Base-by-base conservation (phyloP, 2,329 filamentous ascomycete species). In the Ophiobolus disseminans region DNA sequence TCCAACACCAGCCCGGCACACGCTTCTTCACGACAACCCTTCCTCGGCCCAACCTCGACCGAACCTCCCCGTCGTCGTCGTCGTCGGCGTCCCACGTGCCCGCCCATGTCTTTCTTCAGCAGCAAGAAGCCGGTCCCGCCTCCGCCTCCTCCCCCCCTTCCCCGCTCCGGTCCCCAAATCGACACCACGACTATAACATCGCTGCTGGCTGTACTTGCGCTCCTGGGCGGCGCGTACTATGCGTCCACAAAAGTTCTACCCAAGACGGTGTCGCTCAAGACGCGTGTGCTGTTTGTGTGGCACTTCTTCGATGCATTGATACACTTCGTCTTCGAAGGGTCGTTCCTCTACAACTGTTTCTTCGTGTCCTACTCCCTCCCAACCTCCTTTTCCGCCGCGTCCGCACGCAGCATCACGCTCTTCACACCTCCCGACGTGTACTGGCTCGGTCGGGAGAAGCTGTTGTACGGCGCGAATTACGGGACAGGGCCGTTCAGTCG, bases 301-400 rank as follows among this genome's bases (percentile, higher is more conserved):
- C 92, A 97, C 77, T 82, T 90, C 28, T 95, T 96, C 76, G 92
- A 97, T 73, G 90, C 90, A 23, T 82, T 97, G 34, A 93, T 92
- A 66, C 94, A 99, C 78, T 85, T 95, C 74, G 80, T 91, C 71
- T 88, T 97, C 70, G 93, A 97, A 77, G 92, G 91, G 44, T 88
- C 86, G 65, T 97, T 91, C 75, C 85, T 97, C 19, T 97, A 91
- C 80, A 90, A 96, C 76, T 96, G 90, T 78, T 95, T 97, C 82
- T 93, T 91, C 81, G 81, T 81, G 59, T 85, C 78, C 63, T 74
- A 75, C 38, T 64, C 72, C 16, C 69, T 82, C 30, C 73, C 78
- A 6, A 72, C 73, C 30, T 60, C 59, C 30, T 72, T 73, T 47
- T 61, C 63, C 2, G 63, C 60, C n/a, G 53, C 62, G 25, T 54